Evolutionary conservation across 169 alveolate species (phyloP), one percentile per base, ranked within the genome.

Genomic region (Cryptosporidium sp.): DNA sequence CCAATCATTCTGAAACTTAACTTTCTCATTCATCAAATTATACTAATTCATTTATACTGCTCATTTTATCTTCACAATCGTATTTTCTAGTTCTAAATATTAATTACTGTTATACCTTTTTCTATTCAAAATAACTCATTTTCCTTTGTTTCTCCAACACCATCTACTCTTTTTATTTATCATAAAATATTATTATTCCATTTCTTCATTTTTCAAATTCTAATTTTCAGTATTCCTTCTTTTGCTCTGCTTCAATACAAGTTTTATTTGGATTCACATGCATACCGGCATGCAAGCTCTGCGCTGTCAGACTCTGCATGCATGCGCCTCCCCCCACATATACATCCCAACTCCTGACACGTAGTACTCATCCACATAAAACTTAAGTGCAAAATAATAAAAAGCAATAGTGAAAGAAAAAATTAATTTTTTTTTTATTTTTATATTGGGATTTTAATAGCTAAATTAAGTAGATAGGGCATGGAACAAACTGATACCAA

Each of bases 401-500:
- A 56, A 56, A 56, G 12, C 2, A 26, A 35, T 35, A 56, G 67
- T 42, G 48, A 42, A 42, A 56, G 35, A 56, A 56, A 56, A 26
- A 56, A n/a, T 16, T 7, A 56, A 26, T 21, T 6, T 56, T 56
- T 56, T 56, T 56, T 56, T 56, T 16, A 3, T 56, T 26, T 56
- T 56, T 56, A 56, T 56, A 56, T 56, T 56, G 31, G 67, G 29
- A 56, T 21, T 56, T 56, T 26, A 56, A 56, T 37, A 56, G 67
- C 67, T 56, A 56, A 56, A 56, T 56, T 26, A 56, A 56, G 18
- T 26, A 26, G 67, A 56, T 26, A n/a, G 67, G 67, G 67, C 67
- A n/a, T 26, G 67, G 67, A 56, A 56, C 67, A 56, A 56, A 56
- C 67, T n/a, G 67, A 56, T 56, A 10, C 67, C 67, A 56, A 56